Evolutionary conservation across 495 filamentous ascomycete genomes (phyloP).

Genomic region (Neurospora tetraspora): DNA sequence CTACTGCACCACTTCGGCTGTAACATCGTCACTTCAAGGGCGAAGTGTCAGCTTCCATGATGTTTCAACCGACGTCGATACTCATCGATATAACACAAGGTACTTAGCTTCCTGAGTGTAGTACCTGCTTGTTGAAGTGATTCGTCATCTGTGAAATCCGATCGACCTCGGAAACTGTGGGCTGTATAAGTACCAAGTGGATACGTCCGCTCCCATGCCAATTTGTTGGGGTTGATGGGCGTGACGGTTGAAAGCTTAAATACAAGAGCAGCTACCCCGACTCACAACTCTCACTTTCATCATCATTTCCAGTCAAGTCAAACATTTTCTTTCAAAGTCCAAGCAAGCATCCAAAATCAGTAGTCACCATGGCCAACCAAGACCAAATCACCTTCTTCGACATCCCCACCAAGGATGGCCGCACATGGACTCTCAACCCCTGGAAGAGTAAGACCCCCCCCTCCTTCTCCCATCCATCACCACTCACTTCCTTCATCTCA

Average conservation of each 20-base stretch:
- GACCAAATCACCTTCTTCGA: constrained; percentile 43
- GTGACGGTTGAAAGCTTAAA: not conserved
- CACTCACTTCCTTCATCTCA: not conserved
- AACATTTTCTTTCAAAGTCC: not conserved
- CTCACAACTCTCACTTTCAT: not conserved
- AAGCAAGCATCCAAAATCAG: not conserved
- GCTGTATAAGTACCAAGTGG: not conserved
- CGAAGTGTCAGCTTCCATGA: not conserved
- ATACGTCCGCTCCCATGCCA: not conserved
- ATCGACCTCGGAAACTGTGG: not conserved
- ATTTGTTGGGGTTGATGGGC: too few relatives aligned
- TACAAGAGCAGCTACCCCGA: not conserved
- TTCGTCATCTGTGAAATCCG: not conserved
- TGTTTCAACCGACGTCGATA: not conserved
- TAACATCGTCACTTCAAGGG: not conserved
- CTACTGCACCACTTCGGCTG: not conserved
- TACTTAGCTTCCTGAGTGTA: not conserved
- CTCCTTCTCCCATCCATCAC: not conserved
- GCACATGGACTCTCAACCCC: constrained; percentile 49
- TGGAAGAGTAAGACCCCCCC: constrained; percentile 41
- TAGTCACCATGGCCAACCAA: not conserved
- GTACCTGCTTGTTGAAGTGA: not conserved
- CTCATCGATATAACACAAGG: not conserved
- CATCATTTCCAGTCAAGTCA: not conserved
- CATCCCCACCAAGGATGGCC: constrained; percentile 37